These are phyloP conservation scores for Endocarpon pusillum DNA, from an alignment of 495 filamentous ascomycete genomes.

Conservation along the genomic window DNA sequence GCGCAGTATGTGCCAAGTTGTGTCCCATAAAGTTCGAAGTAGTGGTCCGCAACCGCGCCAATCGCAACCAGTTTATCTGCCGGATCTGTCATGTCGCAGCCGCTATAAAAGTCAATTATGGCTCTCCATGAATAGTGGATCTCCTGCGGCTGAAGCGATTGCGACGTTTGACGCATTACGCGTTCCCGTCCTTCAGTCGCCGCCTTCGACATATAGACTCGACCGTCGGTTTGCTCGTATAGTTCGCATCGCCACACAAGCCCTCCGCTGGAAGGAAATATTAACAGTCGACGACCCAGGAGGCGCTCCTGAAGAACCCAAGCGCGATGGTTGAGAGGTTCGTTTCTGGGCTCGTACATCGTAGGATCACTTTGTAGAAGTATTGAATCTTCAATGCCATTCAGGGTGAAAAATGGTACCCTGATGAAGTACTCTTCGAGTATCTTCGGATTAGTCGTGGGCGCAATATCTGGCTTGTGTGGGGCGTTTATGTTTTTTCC, in stretches of 20 bases:
- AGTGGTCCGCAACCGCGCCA: not conserved
- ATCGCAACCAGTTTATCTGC: constrained; percentile 5
- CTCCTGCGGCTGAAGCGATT: not conserved
- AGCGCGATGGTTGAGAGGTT: not conserved
- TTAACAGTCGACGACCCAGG: not conserved
- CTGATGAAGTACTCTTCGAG: not conserved
- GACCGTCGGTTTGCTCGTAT: not conserved
- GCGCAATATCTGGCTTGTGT: no score
- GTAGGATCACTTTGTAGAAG: not conserved
- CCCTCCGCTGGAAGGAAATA: not conserved
- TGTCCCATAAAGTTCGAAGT: constrained; percentile 1
- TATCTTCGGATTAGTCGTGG: no score
- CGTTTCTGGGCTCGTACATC: not conserved
- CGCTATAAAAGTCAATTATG: constrained; percentile 2
- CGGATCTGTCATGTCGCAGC: constrained; percentile 1
- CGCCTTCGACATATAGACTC: not conserved
- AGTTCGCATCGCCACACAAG: not conserved
- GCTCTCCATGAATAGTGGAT: constrained; percentile 1
- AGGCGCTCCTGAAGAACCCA: constrained; percentile 1
- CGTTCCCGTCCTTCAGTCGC: not conserved
- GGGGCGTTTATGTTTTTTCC: not conserved
- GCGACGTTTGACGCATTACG: not conserved
- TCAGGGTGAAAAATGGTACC: not conserved
- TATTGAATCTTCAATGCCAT: not conserved
- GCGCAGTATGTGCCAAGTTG: not conserved